A percentile compares a stretch with the other conserved stretches of the same genome.
These are phyloP conservation scores for Rostrohypoxylon terebratum DNA, from an alignment of 495 filamentous ascomycete species.

Conservation along the genomic window DNA sequence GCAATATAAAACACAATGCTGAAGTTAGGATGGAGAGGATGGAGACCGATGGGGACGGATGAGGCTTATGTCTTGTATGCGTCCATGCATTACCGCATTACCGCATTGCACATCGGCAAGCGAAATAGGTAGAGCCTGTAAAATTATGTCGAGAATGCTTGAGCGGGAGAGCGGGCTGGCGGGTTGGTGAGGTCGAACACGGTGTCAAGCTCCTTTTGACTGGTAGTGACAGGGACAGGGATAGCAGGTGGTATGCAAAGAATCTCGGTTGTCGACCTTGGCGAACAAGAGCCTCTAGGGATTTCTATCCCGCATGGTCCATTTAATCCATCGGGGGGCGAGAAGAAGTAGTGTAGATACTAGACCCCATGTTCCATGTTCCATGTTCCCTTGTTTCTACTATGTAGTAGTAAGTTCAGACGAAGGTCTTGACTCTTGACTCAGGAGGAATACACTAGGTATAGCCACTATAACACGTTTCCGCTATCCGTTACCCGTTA, in stretches of 20 bases:
- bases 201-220: slow-evolving; percentile 1
- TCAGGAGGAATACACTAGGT: no score
- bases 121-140: slow-evolving; percentile 15
- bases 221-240: slow-evolving; percentile 39
- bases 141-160: slow-evolving; percentile 18
- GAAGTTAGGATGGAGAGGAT: neutral
- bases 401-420: no score
- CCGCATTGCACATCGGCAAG: slow-evolving; percentile 14
- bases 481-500: neutral
- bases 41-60: neutral
- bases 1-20: slow-evolving; percentile 23
- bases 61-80: slow-evolving; percentile 14
- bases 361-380: no score
- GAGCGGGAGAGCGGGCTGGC: slow-evolving; percentile 1
- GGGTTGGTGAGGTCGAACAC: slow-evolving; percentile 12
- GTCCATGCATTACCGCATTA: slow-evolving; percentile 10
- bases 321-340: slow-evolving; percentile 21
- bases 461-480: slow-evolving; percentile 2
- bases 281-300: slow-evolving; percentile 45
- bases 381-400: slow-evolving; percentile 1
- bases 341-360: slow-evolving; percentile 19
- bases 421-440: neutral
- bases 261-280: slow-evolving; percentile 48
- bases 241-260: slow-evolving; percentile 39
- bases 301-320: slow-evolving; percentile 37